Base-by-base conservation (phyloP, 768 basidiomycete species). In the Lactifluus pinguis region DNA sequence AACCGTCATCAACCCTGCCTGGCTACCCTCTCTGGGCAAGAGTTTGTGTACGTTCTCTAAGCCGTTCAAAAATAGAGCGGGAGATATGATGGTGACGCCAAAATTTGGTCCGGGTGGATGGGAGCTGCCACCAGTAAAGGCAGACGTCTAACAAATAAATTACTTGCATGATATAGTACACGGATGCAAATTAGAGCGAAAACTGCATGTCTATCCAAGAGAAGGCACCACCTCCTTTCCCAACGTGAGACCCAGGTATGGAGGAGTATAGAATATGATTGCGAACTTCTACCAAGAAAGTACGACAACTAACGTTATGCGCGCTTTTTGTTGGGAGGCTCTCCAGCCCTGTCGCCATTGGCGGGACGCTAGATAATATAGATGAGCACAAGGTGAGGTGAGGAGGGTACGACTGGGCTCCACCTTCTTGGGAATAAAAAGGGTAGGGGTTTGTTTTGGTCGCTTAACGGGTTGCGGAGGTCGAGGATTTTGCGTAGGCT, bases 31-130 rank as follows among this genome's bases (percentile, higher is more conserved):
- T 0, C 79, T 98, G 8, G 95, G 89, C 10, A 86, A 82, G 55
- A 76, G 86, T 0, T 73, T 98, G 25, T 98, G 95, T 72, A 87
- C 87, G 1, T 97, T 90, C 72, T 93, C 91, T 7, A 94, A 93
- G 72, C 89, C 92, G 1, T 71, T 83, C 29, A 87, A 87, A 72
- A 85, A 85, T 55, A 82, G 75, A 45, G 73, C 77, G 1, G 87
- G 92, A 7, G 74, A 79, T 10, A 74, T 85, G 61, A 84, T 92
- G 79, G 82, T 86, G 10, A 83, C 86, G 51, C 95, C 95, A 0
- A 83, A 80, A 55, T 98, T 94, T 71, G 92, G 92, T 10, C 85
- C 86, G 42, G 83, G 86, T 34, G 83, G 83, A 7, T 95, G 95
- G 85, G 91, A 95, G 70, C 73, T 99, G 58, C 92, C 94, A 34